phyloP scores from a whole-genome alignment of 1,139 yeast species.

The Candida labiduridarum region DNA sequence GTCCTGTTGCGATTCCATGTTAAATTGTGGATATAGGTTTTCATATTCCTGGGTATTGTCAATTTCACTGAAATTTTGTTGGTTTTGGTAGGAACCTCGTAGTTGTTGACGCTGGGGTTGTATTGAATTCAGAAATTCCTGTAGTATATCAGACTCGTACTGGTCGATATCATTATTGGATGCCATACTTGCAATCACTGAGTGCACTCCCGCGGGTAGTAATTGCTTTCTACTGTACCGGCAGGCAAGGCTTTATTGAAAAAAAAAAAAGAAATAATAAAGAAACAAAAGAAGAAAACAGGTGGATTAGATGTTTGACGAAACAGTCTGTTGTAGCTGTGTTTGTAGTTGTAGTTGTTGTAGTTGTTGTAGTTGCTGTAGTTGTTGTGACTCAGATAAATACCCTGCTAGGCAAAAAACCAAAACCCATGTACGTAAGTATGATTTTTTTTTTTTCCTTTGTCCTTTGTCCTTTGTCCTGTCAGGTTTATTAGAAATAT shows the following conservation, averaged over 20 bases:
- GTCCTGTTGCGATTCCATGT: neutral
- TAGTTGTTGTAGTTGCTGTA: constrained; percentile 7
- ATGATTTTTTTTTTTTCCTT: neutral
- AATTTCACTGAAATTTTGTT: constrained; percentile 1
- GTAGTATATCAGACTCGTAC: constrained; percentile 9
- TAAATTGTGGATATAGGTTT: constrained; percentile 8
- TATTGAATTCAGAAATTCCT: constrained; percentile 4
- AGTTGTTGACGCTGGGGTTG: constrained; percentile 3
- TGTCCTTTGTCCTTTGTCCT: neutral
- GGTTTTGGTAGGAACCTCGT: constrained; percentile 3
- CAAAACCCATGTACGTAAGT: no score
- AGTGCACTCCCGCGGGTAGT: neutral
- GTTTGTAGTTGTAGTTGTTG: constrained; percentile 5
- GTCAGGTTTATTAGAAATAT: neutral
- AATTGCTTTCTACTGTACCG: neutral
- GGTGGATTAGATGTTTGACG: neutral
- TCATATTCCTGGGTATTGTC: constrained; percentile 6
- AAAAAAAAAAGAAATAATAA: neutral
- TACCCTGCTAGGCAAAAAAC: no score
- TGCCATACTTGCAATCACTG: neutral
- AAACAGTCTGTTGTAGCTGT: neutral
- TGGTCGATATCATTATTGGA: constrained; percentile 9
- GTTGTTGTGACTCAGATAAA: neutral
- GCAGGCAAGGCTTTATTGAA: neutral
- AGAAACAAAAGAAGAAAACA: neutral